Evolutionary conservation across 2,329 filamentous ascomycete species (phyloP).

Genomic region (Teratosphaeria zuluensis): DNA sequence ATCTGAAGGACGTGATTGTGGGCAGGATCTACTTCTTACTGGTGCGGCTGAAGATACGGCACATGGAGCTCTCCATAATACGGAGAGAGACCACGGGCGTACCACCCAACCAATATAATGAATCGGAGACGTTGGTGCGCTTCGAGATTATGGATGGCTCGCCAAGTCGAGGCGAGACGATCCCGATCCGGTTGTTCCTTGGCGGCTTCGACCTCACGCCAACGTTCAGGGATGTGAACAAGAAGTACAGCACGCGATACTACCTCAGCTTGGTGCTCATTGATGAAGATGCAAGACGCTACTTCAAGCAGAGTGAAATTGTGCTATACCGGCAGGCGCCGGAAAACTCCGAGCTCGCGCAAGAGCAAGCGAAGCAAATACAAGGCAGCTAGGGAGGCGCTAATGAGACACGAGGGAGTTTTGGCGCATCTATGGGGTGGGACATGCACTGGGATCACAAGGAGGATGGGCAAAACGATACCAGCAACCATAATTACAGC

Average conservation of each 20-base stretch:
- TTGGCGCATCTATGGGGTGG: slow-evolving; percentile 5
- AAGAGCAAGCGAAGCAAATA: slow-evolving; percentile 37
- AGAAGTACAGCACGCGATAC: slow-evolving; percentile 98
- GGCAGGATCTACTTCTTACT: slow-evolving; percentile 97
- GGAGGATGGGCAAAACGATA: neutral
- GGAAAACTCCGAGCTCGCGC: slow-evolving; percentile 39
- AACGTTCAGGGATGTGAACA: slow-evolving; percentile 98
- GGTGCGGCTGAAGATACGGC: slow-evolving; percentile 96
- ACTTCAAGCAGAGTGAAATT: slow-evolving; percentile 99
- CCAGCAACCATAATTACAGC: neutral
- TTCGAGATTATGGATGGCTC: slow-evolving; percentile 99
- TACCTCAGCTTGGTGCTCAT: slow-evolving; percentile 76
- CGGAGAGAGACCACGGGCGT: slow-evolving; percentile 91
- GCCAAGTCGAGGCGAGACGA: slow-evolving; percentile 88
- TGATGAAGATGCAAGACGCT: slow-evolving; percentile 73
- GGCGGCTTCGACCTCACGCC: slow-evolving; percentile 96
- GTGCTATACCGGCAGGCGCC: slow-evolving; percentile 77
- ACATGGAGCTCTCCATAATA: slow-evolving; percentile 99
- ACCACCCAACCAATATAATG: slow-evolving; percentile 97
- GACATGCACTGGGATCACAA: neutral
- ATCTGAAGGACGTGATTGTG: slow-evolving; percentile 97
- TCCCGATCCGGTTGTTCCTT: slow-evolving; percentile 92
- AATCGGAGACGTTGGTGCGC: slow-evolving; percentile 93
- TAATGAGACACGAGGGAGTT: slow-evolving; percentile 21
- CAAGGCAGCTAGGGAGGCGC: slow-evolving; percentile 25